phyloP scores from a whole-genome alignment of 192 early-diverging fungal genomes.

The Backusella tuberculispora region DNA sequence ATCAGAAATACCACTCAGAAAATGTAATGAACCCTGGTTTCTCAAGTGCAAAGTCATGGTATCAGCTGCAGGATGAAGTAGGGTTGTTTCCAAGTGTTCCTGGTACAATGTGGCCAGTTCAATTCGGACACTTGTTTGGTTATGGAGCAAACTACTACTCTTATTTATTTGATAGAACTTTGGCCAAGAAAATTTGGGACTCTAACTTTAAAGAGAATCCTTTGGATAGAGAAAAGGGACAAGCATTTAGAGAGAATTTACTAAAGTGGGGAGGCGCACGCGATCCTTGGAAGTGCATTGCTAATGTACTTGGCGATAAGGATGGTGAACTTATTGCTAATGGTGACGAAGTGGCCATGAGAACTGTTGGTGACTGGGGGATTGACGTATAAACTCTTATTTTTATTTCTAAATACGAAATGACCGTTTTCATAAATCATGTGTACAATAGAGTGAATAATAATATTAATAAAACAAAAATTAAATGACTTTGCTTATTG shows the following conservation, averaged over 20 bases:
- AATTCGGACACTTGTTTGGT: conserved; percentile 89
- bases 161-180: conserved; percentile 88
- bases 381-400: conserved; percentile 30
- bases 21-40: conserved; percentile 48
- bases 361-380: conserved; percentile 76
- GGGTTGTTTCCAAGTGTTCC: conserved; percentile 73
- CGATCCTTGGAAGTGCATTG: conserved; percentile 86
- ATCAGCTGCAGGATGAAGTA: conserved; percentile 60
- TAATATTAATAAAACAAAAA: background rate
- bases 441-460: conserved; percentile 5
- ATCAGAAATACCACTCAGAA: conserved; percentile 86
- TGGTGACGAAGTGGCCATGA: conserved; percentile 70
- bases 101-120: conserved; percentile 86
- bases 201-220: conserved; percentile 69
- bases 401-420: background rate
- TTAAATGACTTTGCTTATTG: background rate
- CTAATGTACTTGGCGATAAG: conserved; percentile 57
- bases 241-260: conserved; percentile 72
- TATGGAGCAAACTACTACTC: conserved; percentile 95
- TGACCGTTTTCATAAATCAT: background rate
- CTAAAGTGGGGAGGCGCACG: conserved; percentile 93
- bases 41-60: conserved; percentile 60
- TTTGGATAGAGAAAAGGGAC: conserved; percentile 64
- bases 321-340: conserved; percentile 55
- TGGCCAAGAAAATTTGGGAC: conserved; percentile 81